phyloP scores from a whole-genome alignment of 805 yeast species.

The Candida sonorensis region DNA sequence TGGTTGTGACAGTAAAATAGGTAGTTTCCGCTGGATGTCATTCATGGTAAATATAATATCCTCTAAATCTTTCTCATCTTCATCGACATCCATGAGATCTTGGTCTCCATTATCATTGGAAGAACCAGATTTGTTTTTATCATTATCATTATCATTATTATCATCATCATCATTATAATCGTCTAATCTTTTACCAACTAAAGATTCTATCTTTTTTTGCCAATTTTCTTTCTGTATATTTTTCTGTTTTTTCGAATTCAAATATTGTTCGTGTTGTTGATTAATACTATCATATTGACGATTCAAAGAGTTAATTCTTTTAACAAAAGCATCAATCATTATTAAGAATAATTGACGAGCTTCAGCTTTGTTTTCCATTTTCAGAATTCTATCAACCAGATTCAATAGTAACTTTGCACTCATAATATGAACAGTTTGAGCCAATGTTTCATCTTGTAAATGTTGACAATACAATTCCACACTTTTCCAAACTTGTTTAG shows the following conservation, averaged over 20 bases:
- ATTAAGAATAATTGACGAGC: slow-evolving; percentile 78
- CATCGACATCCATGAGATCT: slow-evolving; percentile 13
- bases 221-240: slow-evolving; percentile 35
- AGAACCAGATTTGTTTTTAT: not conserved
- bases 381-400: slow-evolving; percentile 81
- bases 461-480: slow-evolving; percentile 76
- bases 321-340: slow-evolving; percentile 82
- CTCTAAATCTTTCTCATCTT: slow-evolving; percentile 3
- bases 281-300: slow-evolving; percentile 61
- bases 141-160: no score
- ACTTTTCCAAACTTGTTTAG: slow-evolving; percentile 81
- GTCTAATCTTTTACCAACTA: slow-evolving; percentile 22
- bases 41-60: slow-evolving; percentile 30
- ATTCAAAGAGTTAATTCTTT: slow-evolving; percentile 71
- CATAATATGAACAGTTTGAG: slow-evolving; percentile 91
- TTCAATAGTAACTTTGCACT: slow-evolving; percentile 86
- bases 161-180: slow-evolving; percentile 8
- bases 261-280: slow-evolving; percentile 50
- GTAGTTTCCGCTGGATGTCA: slow-evolving; percentile 42
- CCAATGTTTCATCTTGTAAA: slow-evolving; percentile 73
- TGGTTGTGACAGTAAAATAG: slow-evolving; percentile 52
- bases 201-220: slow-evolving; percentile 32
- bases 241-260: slow-evolving; percentile 34
- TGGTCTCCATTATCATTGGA: not conserved
- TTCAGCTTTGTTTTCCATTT: slow-evolving; percentile 73